Percentiles rank a stretch among this genome's conserved stretches.
These are phyloP conservation scores for Luffa acutangula DNA, from an alignment of 306 rosid species.

Conservation along the genomic window DNA sequence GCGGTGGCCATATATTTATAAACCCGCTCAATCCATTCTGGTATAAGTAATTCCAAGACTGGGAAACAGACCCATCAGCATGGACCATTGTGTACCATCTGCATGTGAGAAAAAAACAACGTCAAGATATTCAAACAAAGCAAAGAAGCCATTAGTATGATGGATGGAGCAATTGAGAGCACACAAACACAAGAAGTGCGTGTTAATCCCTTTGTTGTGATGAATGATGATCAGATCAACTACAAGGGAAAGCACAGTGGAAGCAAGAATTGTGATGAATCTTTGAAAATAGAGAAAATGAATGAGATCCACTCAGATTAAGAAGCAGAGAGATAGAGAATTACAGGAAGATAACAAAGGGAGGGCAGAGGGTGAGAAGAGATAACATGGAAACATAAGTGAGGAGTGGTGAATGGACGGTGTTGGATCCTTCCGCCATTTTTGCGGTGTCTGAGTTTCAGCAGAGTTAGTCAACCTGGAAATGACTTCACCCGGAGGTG, in stretches of 20 bases:
- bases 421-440: constrained; percentile 42
- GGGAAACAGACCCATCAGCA: constrained; percentile 63
- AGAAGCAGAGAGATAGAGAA: not conserved
- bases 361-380: constrained; percentile 76
- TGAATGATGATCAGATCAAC: not conserved
- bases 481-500: too few species aligned
- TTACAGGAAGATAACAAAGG: constrained; percentile 75
- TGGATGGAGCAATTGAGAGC: not conserved
- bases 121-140: not conserved
- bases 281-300: not conserved
- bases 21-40: constrained; percentile 37
- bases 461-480: not conserved
- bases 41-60: constrained; percentile 35
- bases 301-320: not conserved
- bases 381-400: constrained; percentile 74
- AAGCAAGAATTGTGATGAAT: not conserved
- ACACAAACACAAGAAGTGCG: not conserved
- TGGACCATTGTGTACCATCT: constrained; percentile 95
- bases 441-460: not conserved
- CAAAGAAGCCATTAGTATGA: not conserved
- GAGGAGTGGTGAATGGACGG: constrained; percentile 71
- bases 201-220: not conserved
- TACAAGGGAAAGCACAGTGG: not conserved
- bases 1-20: constrained; percentile 59
- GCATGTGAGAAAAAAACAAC: constrained; percentile 11